Conservation (phyloP, 2,329 filamentous ascomycete genomes). For the Metarhizium sp. region DNA sequence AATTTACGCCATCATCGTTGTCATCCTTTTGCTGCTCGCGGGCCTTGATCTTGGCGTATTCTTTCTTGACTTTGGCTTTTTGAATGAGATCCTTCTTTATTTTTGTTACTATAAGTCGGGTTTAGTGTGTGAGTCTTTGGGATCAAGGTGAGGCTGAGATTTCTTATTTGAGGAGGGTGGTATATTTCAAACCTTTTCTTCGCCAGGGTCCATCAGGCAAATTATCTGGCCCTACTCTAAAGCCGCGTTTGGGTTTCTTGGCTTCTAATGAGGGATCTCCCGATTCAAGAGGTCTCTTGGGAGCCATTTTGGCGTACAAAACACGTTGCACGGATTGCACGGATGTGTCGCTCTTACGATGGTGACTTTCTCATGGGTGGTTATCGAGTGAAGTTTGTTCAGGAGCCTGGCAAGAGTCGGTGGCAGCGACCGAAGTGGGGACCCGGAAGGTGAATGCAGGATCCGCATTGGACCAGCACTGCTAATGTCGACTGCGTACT, state of each 20-base stretch:
- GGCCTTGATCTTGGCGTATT: constrained; percentile 78
- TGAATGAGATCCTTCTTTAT: constrained; percentile 85
- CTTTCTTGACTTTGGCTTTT: constrained; percentile 88
- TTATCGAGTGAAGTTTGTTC: neutral
- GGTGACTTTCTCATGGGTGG: neutral
- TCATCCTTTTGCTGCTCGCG: constrained; percentile 22
- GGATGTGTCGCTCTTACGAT: neutral
- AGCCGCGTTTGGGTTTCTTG: constrained; percentile 58
- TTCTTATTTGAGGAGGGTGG: too few species aligned
- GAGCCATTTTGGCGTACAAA: constrained; percentile 16
- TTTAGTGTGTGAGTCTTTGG: constrained; percentile 1
- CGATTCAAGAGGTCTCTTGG: constrained; percentile 21
- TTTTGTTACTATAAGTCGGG: constrained; percentile 55
- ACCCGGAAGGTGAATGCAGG: neutral
- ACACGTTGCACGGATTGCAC: neutral
- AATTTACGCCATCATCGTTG: constrained; percentile 8
- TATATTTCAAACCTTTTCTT: constrained; percentile 49
- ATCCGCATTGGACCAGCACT: neutral
- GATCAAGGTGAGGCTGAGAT: neutral
- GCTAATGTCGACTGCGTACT: too few species aligned
- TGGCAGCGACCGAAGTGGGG: neutral
- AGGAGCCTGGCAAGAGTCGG: neutral
- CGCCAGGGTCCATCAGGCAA: constrained; percentile 82
- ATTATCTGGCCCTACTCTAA: constrained; percentile 81
- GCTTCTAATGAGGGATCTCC: constrained; percentile 23